Evolutionary conservation across 176 grass and related monocot genomes (phyloP), one percentile per base, ranked within the genome.

Genomic region (Stipa capillata): DNA sequence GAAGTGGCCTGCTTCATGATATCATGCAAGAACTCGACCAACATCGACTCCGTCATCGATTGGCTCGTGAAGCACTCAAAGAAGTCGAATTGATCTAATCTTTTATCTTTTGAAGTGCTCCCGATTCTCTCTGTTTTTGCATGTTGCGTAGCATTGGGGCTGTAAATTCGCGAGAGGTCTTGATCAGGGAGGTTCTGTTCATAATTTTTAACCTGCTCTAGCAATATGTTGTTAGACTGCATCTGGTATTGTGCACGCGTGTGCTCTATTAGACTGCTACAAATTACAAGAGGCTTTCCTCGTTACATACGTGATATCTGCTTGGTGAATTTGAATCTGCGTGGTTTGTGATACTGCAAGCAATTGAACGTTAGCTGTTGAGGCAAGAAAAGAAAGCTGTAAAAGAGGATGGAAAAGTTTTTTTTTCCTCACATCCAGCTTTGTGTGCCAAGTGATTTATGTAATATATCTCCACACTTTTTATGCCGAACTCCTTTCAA

Each of bases 21-120:
- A 85, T 98, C 96, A 61, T 98, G 96, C 90, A 98, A 94, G 87
- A 93, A 98, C 81, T 92, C 92, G 0, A 98, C 90, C 49, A 94
- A 98, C 79, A 98, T 98, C 16, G 96, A 95, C 42, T 81, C 86
- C 0, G 92, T 98, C 31, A 95, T 98, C 2, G 92, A 98, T 72
- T 98, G 96, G 96, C 96, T 98, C 4, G 74, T 98, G 64, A 95
- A 95, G 88, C 89, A 98, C 84, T 92, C 96, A 1, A 98, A 91
- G 68, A 95, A 89, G 76, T 95, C 91, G 69, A 98, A 98, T 35
- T 98, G 82, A 98, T 51, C 20, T 54, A 67, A 66, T 64, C 72
- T 10, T 32, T 47, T 79, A 80, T 45, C 21, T 64, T 66, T 44
- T 63, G 23, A 81, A 71, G 36, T 39, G 17, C 61, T 33, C 60